Evolutionary conservation across 2,329 filamentous ascomycete species (phyloP).

Genomic region (Ceratocystis ficicola): DNA sequence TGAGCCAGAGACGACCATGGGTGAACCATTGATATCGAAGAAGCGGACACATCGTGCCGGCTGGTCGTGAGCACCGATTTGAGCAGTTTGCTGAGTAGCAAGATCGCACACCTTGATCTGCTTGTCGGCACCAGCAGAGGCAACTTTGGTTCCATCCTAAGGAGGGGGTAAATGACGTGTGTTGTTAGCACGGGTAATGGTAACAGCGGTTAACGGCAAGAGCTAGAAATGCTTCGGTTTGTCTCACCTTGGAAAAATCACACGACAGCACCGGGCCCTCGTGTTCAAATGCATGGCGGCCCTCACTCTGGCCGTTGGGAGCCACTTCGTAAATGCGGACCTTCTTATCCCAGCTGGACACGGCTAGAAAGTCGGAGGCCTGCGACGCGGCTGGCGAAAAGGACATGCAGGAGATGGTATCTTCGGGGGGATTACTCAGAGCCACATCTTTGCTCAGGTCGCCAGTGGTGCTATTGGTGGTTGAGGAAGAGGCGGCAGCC

Average conservation of each 20-base stretch:
- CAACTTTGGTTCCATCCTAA: slow-evolving; percentile 81
- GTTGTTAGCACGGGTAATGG: slow-evolving; percentile 7
- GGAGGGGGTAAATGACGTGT: background rate
- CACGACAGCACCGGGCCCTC: slow-evolving; percentile 72
- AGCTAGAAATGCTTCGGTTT: slow-evolving; percentile 9
- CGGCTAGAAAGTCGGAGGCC: slow-evolving; percentile 67
- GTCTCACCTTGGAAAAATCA: slow-evolving; percentile 73
- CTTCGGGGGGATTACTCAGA: slow-evolving; percentile 65
- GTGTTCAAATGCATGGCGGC: slow-evolving; percentile 76
- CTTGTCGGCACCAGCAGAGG: slow-evolving; percentile 83
- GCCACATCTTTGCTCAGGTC: slow-evolving; percentile 84
- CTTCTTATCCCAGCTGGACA: slow-evolving; percentile 95
- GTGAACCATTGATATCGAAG: slow-evolving; percentile 57
- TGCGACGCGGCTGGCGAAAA: slow-evolving; percentile 55
- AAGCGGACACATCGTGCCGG: slow-evolving; percentile 69
- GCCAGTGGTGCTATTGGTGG: slow-evolving; percentile 61
- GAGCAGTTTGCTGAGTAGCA: slow-evolving; percentile 49
- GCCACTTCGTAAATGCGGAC: slow-evolving; percentile 93
- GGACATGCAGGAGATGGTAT: slow-evolving; percentile 75
- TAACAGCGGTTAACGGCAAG: no score
- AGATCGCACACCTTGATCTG: slow-evolving; percentile 81
- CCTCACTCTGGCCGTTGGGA: slow-evolving; percentile 62
- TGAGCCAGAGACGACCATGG: slow-evolving; percentile 82
- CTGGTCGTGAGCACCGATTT: slow-evolving; percentile 75
- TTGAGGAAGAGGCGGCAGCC: slow-evolving; percentile 40